Conservation (phyloP, 352 stramenopile species). For the Globisporangium takayamanum region DNA sequence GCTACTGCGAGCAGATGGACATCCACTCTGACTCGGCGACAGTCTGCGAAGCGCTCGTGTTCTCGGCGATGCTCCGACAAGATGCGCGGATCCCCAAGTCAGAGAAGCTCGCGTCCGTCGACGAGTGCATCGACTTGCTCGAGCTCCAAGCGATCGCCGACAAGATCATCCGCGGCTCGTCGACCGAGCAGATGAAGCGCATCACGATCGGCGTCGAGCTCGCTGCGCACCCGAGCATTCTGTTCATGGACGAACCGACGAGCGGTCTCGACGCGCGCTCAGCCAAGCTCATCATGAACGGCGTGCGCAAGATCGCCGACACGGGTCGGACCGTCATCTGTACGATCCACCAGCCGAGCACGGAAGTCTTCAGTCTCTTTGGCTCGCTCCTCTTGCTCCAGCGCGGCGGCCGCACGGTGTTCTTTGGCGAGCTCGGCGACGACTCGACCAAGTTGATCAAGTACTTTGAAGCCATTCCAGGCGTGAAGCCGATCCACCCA, state of each 20-base stretch:
- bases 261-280: conserved; percentile 83
- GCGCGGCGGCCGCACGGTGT: conserved; percentile 40
- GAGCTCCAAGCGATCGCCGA: conserved; percentile 42
- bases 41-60: conserved; percentile 84
- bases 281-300: conserved; percentile 83
- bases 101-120: conserved; percentile 40
- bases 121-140: conserved; percentile 50
- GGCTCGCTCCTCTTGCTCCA: conserved; percentile 79
- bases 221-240: conserved; percentile 69
- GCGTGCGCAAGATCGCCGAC: conserved; percentile 81
- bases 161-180: conserved; percentile 49
- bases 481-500: conserved; percentile 44
- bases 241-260: conserved; percentile 89
- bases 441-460: conserved; percentile 40
- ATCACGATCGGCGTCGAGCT: conserved; percentile 88
- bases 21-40: conserved; percentile 79
- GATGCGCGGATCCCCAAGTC: conserved; percentile 18
- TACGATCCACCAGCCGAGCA: conserved; percentile 90
- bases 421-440: conserved; percentile 47
- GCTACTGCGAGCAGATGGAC: conserved; percentile 64
- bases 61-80: conserved; percentile 81
- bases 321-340: conserved; percentile 79
- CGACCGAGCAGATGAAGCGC: conserved; percentile 56
- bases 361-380: conserved; percentile 87
- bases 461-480: conserved; percentile 41